Percentiles rank a stretch among this genome's conserved stretches.
These are phyloP conservation scores for Warburgia ugandensis DNA, from an alignment of 164 flowering plant species.

Conservation along the genomic window DNA sequence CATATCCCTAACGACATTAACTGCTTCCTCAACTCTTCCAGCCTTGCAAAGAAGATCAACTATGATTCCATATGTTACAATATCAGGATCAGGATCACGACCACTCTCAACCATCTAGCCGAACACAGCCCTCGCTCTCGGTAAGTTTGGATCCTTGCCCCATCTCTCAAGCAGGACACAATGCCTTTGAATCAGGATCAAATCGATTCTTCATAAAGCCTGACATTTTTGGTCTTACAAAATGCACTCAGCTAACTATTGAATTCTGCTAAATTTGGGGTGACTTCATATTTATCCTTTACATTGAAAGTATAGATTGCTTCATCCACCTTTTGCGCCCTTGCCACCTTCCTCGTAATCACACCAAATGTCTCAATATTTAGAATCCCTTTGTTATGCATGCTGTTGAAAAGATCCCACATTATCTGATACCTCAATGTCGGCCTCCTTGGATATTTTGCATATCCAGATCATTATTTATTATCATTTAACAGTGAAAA, in stretches of 20 bases:
- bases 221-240: conserved; percentile 81
- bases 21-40: conserved; percentile 65
- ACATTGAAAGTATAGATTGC: conserved; percentile 75
- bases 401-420: conserved; percentile 78
- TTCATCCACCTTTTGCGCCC: conserved; percentile 75
- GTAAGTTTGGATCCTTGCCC: conserved; percentile 77
- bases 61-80: conserved; percentile 88
- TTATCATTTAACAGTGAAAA: too few relatives aligned
- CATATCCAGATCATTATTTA: too few relatives aligned
- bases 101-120: conserved; percentile 61
- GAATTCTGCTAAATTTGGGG: conserved; percentile 67
- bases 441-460: too few relatives aligned
- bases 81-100: conserved; percentile 72
- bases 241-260: conserved; percentile 70
- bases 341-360: conserved; percentile 70
- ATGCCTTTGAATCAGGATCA: conserved; percentile 68
- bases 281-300: conserved; percentile 63
- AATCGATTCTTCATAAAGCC: conserved; percentile 61
- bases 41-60: conserved; percentile 88
- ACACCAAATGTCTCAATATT: conserved; percentile 83
- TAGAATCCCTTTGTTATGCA: conserved; percentile 49
- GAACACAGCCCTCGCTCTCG: conserved; percentile 70
- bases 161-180: conserved; percentile 83
- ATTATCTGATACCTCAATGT: conserved; percentile 69
- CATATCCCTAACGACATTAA: conserved; percentile 60